Evolutionary conservation across 1,284 basidiomycete species (phyloP).

Genomic region (Cystobasidiaceae sp.): DNA sequence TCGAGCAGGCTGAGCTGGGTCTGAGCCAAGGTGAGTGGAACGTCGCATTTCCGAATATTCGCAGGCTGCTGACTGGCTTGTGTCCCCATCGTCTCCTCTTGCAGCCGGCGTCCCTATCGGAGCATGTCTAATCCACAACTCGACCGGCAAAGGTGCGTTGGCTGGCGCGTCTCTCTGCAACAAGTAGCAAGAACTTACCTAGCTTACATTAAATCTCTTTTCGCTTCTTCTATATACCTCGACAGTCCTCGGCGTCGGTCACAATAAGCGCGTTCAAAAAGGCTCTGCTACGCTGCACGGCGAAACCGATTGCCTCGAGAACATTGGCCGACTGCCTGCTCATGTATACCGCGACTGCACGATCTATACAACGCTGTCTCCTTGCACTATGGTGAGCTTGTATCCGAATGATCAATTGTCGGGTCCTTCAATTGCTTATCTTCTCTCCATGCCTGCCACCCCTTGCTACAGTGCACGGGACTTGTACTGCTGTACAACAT

Average conservation of each 20-base stretch:
- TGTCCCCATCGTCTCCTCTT: neutral
- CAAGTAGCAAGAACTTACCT: too few species aligned
- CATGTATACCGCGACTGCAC: conserved; percentile 40
- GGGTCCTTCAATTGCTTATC: too few species aligned
- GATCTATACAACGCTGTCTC: conserved; percentile 27
- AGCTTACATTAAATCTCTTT: too few species aligned
- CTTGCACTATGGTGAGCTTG: neutral
- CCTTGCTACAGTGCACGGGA: conserved; percentile 35
- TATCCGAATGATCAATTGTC: too few species aligned
- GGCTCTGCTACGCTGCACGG: conserved; percentile 16
- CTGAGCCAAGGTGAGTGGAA: conserved; percentile 9
- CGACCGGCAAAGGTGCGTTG: neutral
- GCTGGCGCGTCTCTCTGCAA: too few species aligned
- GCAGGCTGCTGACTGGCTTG: too few species aligned
- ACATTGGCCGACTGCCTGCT: conserved; percentile 38
- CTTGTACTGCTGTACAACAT: conserved; percentile 33
- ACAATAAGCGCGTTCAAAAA: conserved; percentile 24
- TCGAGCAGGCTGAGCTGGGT: conserved; percentile 18
- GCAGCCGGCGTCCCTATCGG: conserved; percentile 23
- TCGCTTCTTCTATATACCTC: too few species aligned
- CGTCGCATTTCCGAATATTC: neutral
- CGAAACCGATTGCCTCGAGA: conserved; percentile 40
- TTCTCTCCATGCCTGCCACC: too few species aligned
- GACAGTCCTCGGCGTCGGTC: conserved; percentile 25
- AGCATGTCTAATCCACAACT: conserved; percentile 20